A percentile compares a stretch with the other conserved stretches of the same genome.
Conservation (phyloP, 805 yeast species). For the Helenozyma rhizophorensis region DNA sequence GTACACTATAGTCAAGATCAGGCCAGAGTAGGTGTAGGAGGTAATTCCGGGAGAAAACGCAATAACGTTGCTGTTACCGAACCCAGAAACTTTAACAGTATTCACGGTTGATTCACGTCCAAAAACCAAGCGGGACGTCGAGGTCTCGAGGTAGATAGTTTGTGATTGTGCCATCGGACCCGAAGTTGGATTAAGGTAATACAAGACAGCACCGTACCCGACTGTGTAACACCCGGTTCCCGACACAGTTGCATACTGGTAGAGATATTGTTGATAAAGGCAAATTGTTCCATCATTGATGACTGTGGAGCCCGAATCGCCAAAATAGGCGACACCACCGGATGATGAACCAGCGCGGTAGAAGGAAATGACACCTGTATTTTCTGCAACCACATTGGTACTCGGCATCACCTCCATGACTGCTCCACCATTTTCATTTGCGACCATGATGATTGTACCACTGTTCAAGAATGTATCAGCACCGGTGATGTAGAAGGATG, state of each 20-base stretch:
- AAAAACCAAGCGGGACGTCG: slow-evolving; percentile 2
- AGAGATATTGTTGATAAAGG: slow-evolving; percentile 19
- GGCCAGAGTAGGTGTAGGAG: slow-evolving; percentile 3
- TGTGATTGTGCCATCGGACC: slow-evolving; percentile 1
- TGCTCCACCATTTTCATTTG: too few species aligned
- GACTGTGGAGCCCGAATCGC: slow-evolving; percentile 6
- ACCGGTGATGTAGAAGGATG: too few species aligned
- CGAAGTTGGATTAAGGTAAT: slow-evolving; percentile 23
- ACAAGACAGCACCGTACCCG: too few species aligned
- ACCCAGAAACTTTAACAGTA: slow-evolving; percentile 5
- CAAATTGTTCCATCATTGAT: slow-evolving; percentile 26
- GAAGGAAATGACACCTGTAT: too few species aligned
- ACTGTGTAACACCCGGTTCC: too few species aligned
- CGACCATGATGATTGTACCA: too few species aligned
- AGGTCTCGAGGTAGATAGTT: slow-evolving; percentile 3
- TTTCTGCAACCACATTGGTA: too few species aligned
- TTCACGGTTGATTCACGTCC: slow-evolving; percentile 1
- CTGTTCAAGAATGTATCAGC: too few species aligned
- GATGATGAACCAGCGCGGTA: too few species aligned
- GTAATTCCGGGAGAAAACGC: slow-evolving; percentile 1
- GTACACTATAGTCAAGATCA: neutral
- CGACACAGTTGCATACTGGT: too few species aligned
- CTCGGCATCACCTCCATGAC: too few species aligned
- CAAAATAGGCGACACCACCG: too few species aligned
- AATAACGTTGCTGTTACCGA: slow-evolving; percentile 9